Conservation (phyloP, 73 alveolate genomes). For the Breviolum minutum region DNA sequence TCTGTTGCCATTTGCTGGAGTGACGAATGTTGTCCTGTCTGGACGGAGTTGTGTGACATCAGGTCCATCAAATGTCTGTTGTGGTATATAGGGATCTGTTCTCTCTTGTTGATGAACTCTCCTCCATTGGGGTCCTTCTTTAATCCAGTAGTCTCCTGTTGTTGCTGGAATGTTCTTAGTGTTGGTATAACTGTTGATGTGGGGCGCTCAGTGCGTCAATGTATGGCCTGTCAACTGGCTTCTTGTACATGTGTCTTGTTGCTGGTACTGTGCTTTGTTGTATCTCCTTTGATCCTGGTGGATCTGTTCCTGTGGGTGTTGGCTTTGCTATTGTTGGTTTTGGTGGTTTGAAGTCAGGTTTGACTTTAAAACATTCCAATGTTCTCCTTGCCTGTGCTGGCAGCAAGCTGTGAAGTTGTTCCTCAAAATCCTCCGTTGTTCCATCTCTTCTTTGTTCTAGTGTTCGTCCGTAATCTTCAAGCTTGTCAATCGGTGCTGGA, state of each 20-base stretch:
- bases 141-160: conserved; percentile 5
- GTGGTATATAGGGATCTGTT: not conserved
- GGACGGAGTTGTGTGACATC: not conserved
- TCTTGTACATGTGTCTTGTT: not conserved
- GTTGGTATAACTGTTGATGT: not conserved
- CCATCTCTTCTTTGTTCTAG: no score
- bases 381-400: no score
- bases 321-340: no score
- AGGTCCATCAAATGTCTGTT: not conserved
- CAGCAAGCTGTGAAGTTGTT: no score
- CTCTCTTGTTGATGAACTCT: not conserved
- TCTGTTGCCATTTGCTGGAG: not conserved
- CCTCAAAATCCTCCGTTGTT: no score
- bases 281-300: no score
- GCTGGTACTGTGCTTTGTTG: no score
- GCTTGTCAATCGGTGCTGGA: no score
- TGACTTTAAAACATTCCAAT: not conserved
- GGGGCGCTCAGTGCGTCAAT: not conserved
- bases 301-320: no score
- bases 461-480: no score
- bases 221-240: not conserved
- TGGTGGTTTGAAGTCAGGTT: no score
- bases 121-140: not conserved
- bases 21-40: not conserved
- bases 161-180: not conserved